Conservation (phyloP, 768 basidiomycete species). For the Rhodotorula paludigena region DNA sequence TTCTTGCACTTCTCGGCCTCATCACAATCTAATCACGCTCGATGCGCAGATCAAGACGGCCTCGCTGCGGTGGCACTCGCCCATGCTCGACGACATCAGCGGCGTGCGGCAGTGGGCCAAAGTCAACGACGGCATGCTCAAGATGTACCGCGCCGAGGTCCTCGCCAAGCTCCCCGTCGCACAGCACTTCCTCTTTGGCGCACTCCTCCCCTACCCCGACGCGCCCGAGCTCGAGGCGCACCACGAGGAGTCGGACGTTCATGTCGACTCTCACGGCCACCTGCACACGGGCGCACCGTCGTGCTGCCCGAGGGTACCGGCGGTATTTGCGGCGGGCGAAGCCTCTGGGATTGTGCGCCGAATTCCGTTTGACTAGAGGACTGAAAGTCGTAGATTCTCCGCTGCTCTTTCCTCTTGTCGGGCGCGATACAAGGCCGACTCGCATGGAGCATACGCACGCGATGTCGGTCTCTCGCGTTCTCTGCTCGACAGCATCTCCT, state of each 20-base stretch:
- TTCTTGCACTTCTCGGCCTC: background rate
- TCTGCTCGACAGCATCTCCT: too few species aligned
- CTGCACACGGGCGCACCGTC: conserved; percentile 47
- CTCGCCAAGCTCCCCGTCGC: conserved; percentile 90
- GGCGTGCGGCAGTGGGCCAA: conserved; percentile 71
- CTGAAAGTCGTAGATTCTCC: too few species aligned
- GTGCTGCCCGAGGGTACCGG: conserved; percentile 86
- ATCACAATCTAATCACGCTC: background rate
- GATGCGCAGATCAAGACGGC: conserved; percentile 78
- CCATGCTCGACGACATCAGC: conserved; percentile 91
- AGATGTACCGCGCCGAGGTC: conserved; percentile 96
- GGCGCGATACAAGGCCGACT: too few species aligned
- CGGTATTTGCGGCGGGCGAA: conserved; percentile 68
- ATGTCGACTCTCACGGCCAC: conserved; percentile 40
- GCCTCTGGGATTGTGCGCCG: too few species aligned
- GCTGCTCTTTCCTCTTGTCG: too few species aligned
- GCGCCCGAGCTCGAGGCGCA: conserved; percentile 18
- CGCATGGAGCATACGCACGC: too few species aligned
- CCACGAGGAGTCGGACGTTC: conserved; percentile 21
- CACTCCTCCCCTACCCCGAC: conserved; percentile 53
- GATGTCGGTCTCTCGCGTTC: too few species aligned
- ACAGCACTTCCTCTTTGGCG: conserved; percentile 93
- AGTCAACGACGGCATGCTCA: conserved; percentile 91
- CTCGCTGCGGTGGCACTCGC: conserved; percentile 93
- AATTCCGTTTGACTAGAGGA: too few species aligned